Base-by-base conservation (phyloP, 805 yeast species). In the Metschnikowia aberdeeniae region DNA sequence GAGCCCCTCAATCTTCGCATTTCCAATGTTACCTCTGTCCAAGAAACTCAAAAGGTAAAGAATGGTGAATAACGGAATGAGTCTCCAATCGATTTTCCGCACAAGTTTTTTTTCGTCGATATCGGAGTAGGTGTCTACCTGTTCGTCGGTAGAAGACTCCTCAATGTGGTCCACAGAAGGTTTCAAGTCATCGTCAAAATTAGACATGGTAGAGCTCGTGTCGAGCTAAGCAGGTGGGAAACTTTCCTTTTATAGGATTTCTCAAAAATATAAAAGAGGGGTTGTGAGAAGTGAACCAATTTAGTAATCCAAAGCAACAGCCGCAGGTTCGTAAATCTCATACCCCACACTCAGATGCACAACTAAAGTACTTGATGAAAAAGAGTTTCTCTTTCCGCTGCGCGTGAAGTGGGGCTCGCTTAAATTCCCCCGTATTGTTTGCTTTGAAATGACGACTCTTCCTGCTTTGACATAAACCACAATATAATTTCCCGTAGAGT, bases 21-120 rank as follows among this genome's bases (percentile, higher is more conserved):
- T 86, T 27, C 90, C 80, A 50, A 87, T 84, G 61, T 87, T 87
- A 47, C 86, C 90, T 62, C 95, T 73, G 61, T 87, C 95, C 57
- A 87, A 66, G 58, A 86, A 87, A 1, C 92, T 83, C 50, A 86
- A 73, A 62, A 87, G 79, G 58, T 87, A 87, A 36, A 87, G 69
- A 26, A 86, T 57, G 57, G 89, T 80, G 52, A 87, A 83, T n/a
- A 89, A 81, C 4, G 90, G 89, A 26, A 86, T 82, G 33, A 86
- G 81, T 49, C 86, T 78, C 1, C 79, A 43, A 56, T 86, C 92
- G 28, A 82, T 69, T 56, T 84, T 85, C 73, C 79, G 68, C 78
- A 78, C 77, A 24, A 86, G 64, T 52, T 67, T 73, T 36, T 56
- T 65, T 32, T 82, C 80, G 59, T 84, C 71, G 32, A 86, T 67